Evolutionary conservation across 2,329 filamentous ascomycete species (phyloP).

Genomic region (Cercospora beticola): DNA sequence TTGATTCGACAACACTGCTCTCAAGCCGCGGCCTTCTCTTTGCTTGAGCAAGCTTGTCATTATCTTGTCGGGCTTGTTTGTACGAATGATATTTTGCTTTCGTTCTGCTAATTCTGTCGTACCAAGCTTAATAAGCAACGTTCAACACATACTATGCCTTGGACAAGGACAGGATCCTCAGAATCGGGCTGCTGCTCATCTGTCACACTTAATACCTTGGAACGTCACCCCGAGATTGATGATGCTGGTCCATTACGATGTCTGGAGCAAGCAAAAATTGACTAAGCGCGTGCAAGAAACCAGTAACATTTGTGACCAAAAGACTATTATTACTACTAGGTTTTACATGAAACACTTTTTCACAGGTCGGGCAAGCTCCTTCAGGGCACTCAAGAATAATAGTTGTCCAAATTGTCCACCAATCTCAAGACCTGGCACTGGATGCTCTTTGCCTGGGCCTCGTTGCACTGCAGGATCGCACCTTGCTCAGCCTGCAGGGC

Average conservation of each 20-base stretch:
- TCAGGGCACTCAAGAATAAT: conserved; percentile 7
- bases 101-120: background rate
- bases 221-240: background rate
- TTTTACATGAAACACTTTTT: background rate
- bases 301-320: background rate
- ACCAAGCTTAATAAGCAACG: background rate
- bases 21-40: background rate
- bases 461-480: conserved; percentile 15
- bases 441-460: conserved; percentile 8
- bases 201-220: background rate
- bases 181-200: background rate
- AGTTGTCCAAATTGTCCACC: conserved; percentile 13
- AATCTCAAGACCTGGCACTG: conserved; percentile 17
- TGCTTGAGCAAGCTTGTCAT: background rate
- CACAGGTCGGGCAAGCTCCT: background rate
- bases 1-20: background rate
- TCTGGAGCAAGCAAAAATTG: background rate
- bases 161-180: background rate
- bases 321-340: background rate
- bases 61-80: background rate
- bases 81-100: background rate
- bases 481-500: conserved; percentile 15
- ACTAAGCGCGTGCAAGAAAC: background rate
- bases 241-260: background rate
- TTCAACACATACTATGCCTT: background rate